phyloP scores from a whole-genome alignment of 371 early-diverging fungal species.

The Blakeslea trispora region DNA sequence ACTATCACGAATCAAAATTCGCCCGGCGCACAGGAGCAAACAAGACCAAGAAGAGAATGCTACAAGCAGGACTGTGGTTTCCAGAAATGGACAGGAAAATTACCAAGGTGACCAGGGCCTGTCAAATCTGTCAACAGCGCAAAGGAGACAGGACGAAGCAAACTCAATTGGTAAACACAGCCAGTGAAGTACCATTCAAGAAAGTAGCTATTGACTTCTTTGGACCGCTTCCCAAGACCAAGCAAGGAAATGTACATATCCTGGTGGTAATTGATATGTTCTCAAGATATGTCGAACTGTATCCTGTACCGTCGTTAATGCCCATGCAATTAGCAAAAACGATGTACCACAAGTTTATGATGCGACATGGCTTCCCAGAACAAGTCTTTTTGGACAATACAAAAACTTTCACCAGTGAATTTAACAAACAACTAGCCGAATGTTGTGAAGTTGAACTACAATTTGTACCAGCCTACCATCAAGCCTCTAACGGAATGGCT shows the following conservation, averaged over 20 bases:
- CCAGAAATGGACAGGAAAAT: neutral
- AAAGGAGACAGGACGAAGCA: neutral
- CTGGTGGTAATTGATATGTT: conserved; percentile 1
- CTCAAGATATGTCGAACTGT: conserved; percentile 2
- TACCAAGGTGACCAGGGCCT: neutral
- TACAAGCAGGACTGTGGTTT: neutral
- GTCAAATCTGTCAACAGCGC: conserved; percentile 4
- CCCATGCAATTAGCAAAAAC: neutral
- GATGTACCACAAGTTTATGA: neutral
- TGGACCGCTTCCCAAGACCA: neutral
- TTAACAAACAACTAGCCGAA: neutral
- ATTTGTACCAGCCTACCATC: conserved; percentile 4
- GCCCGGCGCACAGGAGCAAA: neutral
- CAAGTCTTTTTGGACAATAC: conserved; percentile 1
- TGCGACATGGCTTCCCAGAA: neutral
- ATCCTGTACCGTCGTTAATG: neutral
- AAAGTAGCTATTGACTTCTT: conserved; percentile 6
- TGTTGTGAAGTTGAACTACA: neutral
- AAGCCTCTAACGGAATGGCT: conserved; percentile 1
- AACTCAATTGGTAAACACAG: neutral
- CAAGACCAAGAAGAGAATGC: neutral
- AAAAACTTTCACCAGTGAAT: neutral
- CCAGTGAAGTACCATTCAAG: neutral
- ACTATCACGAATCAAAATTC: neutral
- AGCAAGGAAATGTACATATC: neutral